Conservation (phyloP, 176 grass and related monocot genomes). For the Ensete glaucum region DNA sequence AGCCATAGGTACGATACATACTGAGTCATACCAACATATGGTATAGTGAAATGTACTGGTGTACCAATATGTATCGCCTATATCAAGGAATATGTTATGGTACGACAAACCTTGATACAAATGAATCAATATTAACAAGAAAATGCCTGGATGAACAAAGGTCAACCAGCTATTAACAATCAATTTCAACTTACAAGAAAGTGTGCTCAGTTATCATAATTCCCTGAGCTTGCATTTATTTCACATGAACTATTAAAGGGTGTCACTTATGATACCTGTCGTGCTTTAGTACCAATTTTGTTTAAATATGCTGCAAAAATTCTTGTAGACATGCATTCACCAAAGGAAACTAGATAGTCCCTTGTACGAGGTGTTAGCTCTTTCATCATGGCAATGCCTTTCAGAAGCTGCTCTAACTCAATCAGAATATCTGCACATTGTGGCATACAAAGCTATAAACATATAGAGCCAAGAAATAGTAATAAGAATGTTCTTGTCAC, state of each 20-base stretch:
- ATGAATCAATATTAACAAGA: too few relatives aligned
- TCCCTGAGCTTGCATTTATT: neutral
- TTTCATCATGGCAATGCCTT: constrained; percentile 98
- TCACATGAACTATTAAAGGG: constrained; percentile 9
- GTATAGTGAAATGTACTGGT: too few relatives aligned
- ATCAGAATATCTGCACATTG: constrained; percentile 48
- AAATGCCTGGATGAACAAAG: too few relatives aligned
- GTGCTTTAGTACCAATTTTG: constrained; percentile 69
- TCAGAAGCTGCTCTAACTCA: constrained; percentile 87
- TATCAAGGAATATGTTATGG: too few relatives aligned
- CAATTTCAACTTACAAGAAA: too few relatives aligned
- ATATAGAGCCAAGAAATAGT: neutral
- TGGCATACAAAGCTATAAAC: constrained; percentile 5
- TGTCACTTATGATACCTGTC: constrained; percentile 40
- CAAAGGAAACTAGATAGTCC: constrained; percentile 90
- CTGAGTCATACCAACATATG: too few relatives aligned
- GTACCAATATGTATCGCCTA: too few relatives aligned
- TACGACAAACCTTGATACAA: too few relatives aligned
- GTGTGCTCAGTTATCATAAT: neutral
- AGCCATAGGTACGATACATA: too few relatives aligned
- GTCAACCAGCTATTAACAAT: too few relatives aligned
- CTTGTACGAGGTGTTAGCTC: constrained; percentile 74
- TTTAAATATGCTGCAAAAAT: constrained; percentile 94
- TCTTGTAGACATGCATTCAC: constrained; percentile 88
- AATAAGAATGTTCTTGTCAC: neutral